Percentiles rank a stretch among this genome's conserved stretches.
Conservation (phyloP, 768 basidiomycete genomes). For the Hysterangium stoloniferum region DNA sequence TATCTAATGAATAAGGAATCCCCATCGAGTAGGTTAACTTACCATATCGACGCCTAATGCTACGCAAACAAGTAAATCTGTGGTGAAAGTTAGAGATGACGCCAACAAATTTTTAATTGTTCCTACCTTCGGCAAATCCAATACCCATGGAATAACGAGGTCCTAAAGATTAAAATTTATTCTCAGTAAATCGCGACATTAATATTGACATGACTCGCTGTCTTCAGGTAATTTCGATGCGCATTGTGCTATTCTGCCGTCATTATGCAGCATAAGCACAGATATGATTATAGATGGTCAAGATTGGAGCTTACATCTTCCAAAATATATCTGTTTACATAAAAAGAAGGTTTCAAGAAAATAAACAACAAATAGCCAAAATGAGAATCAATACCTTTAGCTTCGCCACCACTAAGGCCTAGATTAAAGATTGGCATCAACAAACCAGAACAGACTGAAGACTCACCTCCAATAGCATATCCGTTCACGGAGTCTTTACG, state of each 20-base stretch:
- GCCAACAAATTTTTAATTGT: background rate
- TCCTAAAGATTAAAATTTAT: slow-evolving; percentile 38
- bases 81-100: background rate
- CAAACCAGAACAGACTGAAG: background rate
- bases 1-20: background rate
- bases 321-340: slow-evolving; percentile 62
- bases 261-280: slow-evolving; percentile 23
- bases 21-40: slow-evolving; percentile 12
- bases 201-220: slow-evolving; percentile 37
- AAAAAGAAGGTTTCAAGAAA: background rate
- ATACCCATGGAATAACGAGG: slow-evolving; percentile 92
- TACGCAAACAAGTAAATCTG: slow-evolving; percentile 84
- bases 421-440: background rate
- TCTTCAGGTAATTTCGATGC: slow-evolving; percentile 71
- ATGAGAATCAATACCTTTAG: slow-evolving; percentile 51
- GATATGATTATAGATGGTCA: background rate
- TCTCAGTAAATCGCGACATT: background rate
- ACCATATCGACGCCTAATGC: slow-evolving; percentile 94
- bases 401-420: slow-evolving; percentile 77
- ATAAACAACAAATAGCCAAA: no score
- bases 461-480: slow-evolving; percentile 74
- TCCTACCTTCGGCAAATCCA: slow-evolving; percentile 80
- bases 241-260: slow-evolving; percentile 72
- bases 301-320: slow-evolving; percentile 60
- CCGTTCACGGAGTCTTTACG: slow-evolving; percentile 74